Base-by-base conservation (phyloP, 306 rosid genomes). In the Vachellia collinsii region DNA sequence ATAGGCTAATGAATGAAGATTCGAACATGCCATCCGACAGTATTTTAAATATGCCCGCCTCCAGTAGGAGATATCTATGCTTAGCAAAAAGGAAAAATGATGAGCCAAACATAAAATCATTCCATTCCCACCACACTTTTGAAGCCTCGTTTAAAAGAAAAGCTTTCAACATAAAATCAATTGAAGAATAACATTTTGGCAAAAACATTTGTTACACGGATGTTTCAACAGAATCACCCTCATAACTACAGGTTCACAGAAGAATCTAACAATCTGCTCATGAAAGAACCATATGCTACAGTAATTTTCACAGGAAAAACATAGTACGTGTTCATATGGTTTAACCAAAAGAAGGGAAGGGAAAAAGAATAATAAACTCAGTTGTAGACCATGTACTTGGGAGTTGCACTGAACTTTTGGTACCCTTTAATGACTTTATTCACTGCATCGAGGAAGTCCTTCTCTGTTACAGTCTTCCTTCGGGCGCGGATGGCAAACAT, bases 371-470 rank as follows among this genome's bases (percentile, higher is more conserved):
- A 58, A 53, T 11, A 37, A 81, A 62, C 89, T 94, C 85, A 96
- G 79, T 96, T 96, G 90, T 96, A 96, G 72, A 96, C 99, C 99
- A 96, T 96, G 81, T 96, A 96, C 78, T 96, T 96, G 10, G 99
- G 99, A 3, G 99, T 96, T 36, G 99, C 99, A 78, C 99, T 96
- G 91, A 96, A 96, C 87, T 96, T 96, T 68, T 96, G 99, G 84
- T 96, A 96, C 37, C 99, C 99, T 80, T 96, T 96, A 77, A 96
- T 96, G 80, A 96, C 99, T 83, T 96, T 96, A 77, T 96, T 96
- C 58, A 96, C 99, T 3, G 99, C 99, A 83, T 96, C 99, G 2
- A 96, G 97, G 88, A 96, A 96, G 77, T 96, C 99, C 74, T 96
- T 96, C 89, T 96, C 99, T 0, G 99, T 96, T 78, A 93, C 99